Evolutionary conservation across 1,284 basidiomycete genomes (phyloP).

Genomic region (Sporisorium exsertum): DNA sequence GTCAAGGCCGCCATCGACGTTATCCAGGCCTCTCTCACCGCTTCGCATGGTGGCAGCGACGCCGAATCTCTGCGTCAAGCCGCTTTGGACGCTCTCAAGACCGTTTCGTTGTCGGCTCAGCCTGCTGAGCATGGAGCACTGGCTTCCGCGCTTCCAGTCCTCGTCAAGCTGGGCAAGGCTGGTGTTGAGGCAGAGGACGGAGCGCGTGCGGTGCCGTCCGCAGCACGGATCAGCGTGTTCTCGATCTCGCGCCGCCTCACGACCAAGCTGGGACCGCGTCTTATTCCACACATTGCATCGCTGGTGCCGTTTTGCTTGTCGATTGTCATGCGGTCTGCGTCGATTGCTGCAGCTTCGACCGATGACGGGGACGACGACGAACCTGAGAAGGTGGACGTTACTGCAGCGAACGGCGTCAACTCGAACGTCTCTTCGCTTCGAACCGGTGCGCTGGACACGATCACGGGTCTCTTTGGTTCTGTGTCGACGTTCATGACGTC

Average conservation of each 20-base stretch:
- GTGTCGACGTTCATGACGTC: conserved; percentile 65
- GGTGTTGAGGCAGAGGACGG: conserved; percentile 28
- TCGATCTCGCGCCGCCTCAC: conserved; percentile 51
- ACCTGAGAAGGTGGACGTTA: conserved; percentile 3
- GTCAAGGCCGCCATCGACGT: conserved; percentile 45
- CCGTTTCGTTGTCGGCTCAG: conserved; percentile 29
- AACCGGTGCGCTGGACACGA: conserved; percentile 54
- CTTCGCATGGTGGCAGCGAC: conserved; percentile 23
- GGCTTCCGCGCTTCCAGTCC: conserved; percentile 41
- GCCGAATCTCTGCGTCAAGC: conserved; percentile 33
- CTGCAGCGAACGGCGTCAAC: conserved; percentile 13
- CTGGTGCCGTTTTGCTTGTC: conserved; percentile 53
- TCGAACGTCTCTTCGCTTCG: conserved; percentile 41
- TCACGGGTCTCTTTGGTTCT: conserved; percentile 56
- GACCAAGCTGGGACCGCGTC: conserved; percentile 58
- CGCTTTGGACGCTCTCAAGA: conserved; percentile 55
- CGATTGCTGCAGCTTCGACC: not conserved
- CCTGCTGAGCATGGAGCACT: conserved; percentile 42
- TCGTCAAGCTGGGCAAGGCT: conserved; percentile 47
- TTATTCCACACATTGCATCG: conserved; percentile 62
- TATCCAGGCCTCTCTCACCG: conserved; percentile 26
- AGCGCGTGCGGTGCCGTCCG: conserved; percentile 11
- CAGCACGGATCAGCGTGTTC: conserved; percentile 50
- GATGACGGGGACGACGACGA: conserved; percentile 18
- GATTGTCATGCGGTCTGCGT: conserved; percentile 16